These are phyloP conservation scores for Scutellaria baicalensis DNA, from an alignment of 257 asterid species.

Conservation along the genomic window DNA sequence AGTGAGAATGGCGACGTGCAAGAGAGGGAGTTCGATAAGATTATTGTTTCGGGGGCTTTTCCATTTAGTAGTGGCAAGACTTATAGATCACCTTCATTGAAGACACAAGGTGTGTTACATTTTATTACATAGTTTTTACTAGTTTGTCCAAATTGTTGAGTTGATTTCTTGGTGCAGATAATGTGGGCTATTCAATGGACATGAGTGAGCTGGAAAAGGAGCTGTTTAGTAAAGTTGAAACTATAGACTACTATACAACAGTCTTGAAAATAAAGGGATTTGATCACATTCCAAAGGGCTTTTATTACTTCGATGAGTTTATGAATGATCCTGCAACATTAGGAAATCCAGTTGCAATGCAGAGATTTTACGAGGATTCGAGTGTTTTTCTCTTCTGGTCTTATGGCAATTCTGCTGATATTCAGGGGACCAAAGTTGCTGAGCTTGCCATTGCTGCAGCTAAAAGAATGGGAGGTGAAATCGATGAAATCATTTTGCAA, in stretches of 20 bases:
- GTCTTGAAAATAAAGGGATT: conserved; percentile 70
- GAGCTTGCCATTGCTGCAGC: conserved; percentile 55
- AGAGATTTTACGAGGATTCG: conserved; percentile 56
- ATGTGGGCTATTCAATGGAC: conserved; percentile 29
- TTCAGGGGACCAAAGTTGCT: conserved; percentile 40
- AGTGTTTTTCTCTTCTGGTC: conserved; percentile 74
- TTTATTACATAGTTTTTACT: neutral
- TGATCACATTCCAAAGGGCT: conserved; percentile 68
- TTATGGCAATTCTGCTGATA: conserved; percentile 61
- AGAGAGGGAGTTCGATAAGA: conserved; percentile 50
- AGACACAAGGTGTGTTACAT: conserved; percentile 30
- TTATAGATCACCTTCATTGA: conserved; percentile 47
- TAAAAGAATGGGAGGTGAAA: conserved; percentile 60
- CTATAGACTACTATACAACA: conserved; percentile 70
- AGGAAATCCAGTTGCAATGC: conserved; percentile 88
- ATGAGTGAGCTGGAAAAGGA: conserved; percentile 51
- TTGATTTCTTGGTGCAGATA: conserved; percentile 28
- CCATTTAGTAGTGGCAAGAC: conserved; percentile 48
- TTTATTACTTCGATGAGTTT: conserved; percentile 69
- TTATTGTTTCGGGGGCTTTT: conserved; percentile 70
- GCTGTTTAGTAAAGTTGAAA: conserved; percentile 61
- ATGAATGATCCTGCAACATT: conserved; percentile 65
- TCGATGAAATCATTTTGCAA: conserved; percentile 42
- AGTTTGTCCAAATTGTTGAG: neutral
- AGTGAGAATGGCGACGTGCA: conserved; percentile 24